Evolutionary conservation across 2,329 filamentous ascomycete genomes (phyloP), one percentile per base, ranked within the genome.

Genomic region (Ceratocystis eucalypticola): DNA sequence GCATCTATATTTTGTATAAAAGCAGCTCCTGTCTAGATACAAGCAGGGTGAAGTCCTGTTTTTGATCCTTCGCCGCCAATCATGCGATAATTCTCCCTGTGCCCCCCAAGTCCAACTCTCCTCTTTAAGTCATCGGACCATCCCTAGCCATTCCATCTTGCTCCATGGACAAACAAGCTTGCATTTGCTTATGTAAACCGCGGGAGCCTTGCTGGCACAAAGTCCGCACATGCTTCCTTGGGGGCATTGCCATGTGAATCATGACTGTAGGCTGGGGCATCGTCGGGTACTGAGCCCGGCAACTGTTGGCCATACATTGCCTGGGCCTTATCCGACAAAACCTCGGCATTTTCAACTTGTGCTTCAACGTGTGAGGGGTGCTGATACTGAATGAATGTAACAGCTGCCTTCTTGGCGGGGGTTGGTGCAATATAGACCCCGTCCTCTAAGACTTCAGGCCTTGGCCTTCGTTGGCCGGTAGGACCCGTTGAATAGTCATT

Each of bases 171-270:
- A 22, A 22, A 3, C 59, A 44, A 62, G n/a, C 22, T 33, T 25
- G 8, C 15, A 44, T 48, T 53, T 20, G 25, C 45, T 74, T 68
- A 82, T 69, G 75, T 75, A 74, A 86, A 83, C 65, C 78, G 77
- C 46, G 84, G 84, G 68, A 87, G 72, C 67, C 83, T 77, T 45
- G 84, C 84, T 3, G 84, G 83, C 25, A 86, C 76, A 70, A 86
- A 86, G 1, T 74, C 74, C 22, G 59, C 63, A 7, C 57, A 41
- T 17, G 28, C 48, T 44, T 63, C 64, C 50, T 64, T 66, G n/a
- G 61, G 57, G 37, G 48, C 10, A 25, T 25, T 65, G 37, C 30
- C 59, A 22, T 61, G 53, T 7, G 44, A 45, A 20, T 20, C 41
- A 33, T 66, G 48, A 20, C 62, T 30, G 12, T 67, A 64, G 37